These are phyloP conservation scores for Naganishia onofrii DNA, from an alignment of 768 basidiomycete species.

Conservation along the genomic window DNA sequence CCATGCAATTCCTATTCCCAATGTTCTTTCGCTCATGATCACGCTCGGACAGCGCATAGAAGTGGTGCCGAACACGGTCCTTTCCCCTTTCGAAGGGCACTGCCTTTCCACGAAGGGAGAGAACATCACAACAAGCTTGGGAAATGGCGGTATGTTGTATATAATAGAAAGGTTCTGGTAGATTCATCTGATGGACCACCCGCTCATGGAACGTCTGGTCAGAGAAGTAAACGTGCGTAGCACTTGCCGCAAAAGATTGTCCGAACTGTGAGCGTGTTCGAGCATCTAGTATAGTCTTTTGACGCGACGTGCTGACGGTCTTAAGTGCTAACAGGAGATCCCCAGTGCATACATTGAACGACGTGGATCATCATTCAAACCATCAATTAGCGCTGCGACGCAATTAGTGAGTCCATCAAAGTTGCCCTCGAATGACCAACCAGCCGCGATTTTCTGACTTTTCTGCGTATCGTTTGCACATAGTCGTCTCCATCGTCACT, in stretches of 20 bases:
- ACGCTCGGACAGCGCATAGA: slow-evolving; percentile 18
- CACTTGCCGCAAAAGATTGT: no score
- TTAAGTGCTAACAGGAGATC: no score
- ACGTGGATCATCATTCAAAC: no score
- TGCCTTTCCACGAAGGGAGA: slow-evolving; percentile 6
- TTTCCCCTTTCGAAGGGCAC: slow-evolving; percentile 16
- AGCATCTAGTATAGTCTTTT: neutral
- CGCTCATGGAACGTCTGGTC: no score
- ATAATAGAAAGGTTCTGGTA: neutral
- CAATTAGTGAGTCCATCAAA: no score
- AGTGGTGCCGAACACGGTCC: neutral
- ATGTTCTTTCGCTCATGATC: neutral
- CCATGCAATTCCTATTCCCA: neutral
- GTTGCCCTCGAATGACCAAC: neutral
- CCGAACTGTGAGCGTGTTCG: no score
- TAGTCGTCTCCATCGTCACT: no score
- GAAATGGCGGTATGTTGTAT: neutral
- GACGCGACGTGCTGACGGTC: neutral
- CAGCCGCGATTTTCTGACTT: neutral
- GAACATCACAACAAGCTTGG: neutral
- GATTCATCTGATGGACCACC: no score
- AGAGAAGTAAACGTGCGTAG: no score
- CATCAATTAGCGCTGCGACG: no score
- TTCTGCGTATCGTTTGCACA: neutral
- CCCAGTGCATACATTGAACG: no score